Evolutionary conservation across 768 basidiomycete species (phyloP), one percentile per base, ranked within the genome.

Genomic region (Aureoboletus auriporus): DNA sequence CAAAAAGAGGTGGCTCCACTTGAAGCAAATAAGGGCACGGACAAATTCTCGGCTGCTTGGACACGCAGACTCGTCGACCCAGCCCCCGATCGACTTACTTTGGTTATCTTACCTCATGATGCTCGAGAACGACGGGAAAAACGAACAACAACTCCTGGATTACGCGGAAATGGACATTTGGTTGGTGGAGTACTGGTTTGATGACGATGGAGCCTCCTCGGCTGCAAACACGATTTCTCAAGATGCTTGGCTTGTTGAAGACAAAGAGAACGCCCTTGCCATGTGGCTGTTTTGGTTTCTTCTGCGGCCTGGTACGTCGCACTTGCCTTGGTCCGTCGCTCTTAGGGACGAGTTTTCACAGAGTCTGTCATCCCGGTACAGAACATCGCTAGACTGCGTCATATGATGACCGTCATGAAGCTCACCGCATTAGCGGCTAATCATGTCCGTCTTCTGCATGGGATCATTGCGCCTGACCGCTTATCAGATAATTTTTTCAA

Each of bases 201-300:
- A 79, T 49, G 68, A 73, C 9, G 52, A 67, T 13, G 85, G 86
- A 3, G 74, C 80, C 26, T 86, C 84, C 23, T 64, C 65, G 33
- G 77, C 79, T 1, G 67, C 67, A 20, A 57, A 63, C 33, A 63
- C 62, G 35, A 69, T 83, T 20, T 60, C 57, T n/a, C 62, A 55
- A 8, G 75, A 77, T 17, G 52, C 60, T 4, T 90, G 88, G 86
- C 83, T 82, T 0, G 60, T 67, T 33, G 76, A 80, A 42, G 71
- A 75, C 46, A 71, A 72, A 51, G 68, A 72, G 16, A 77, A 74
- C 39, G 71, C 82, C 4, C 62, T 89, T 39, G 84, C 81, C 4
- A 84, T 89, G 78, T 91, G 86, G 88, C 59, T 90, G 14, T 79
- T 86, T 57, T 91, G 87, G 86, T 79, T 86, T 54, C 66, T 89